Percentiles rank a stretch among this genome's conserved stretches.
phyloP scores from a whole-genome alignment of 164 flowering plant genomes.

The Stephania cephalantha region DNA sequence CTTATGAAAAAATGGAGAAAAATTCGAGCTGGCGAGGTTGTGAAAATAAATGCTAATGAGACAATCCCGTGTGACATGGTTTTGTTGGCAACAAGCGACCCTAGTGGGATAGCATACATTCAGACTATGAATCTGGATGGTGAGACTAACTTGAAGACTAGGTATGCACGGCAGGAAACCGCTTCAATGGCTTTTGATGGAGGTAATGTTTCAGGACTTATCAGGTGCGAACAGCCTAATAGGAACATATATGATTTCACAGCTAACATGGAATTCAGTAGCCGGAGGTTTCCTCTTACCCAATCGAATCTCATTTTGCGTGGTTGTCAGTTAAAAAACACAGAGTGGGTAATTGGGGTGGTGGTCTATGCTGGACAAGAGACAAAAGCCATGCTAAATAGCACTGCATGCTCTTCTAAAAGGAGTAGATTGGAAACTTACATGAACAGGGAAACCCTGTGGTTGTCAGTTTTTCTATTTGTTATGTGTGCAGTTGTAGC shows the following conservation, averaged over 20 bases:
- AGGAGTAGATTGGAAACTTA: conserved; percentile 76
- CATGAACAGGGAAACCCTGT: conserved; percentile 86
- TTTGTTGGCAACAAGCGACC: conserved; percentile 74
- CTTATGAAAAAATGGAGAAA: conserved; percentile 60
- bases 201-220: conserved; percentile 46
- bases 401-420: conserved; percentile 80
- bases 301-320: conserved; percentile 87
- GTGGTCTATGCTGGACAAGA: conserved; percentile 96
- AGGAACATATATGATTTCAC: conserved; percentile 89
- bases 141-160: conserved; percentile 85
- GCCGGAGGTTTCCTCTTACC: conserved; percentile 59
- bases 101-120: conserved; percentile 80
- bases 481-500: conserved; percentile 78
- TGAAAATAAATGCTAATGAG: conserved; percentile 62
- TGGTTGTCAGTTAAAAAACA: conserved; percentile 92
- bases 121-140: conserved; percentile 96
- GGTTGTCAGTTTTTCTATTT: conserved; percentile 79
- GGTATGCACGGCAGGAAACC: conserved; percentile 91
- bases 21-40: conserved; percentile 73
- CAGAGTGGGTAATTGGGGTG: conserved; percentile 79
- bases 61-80: conserved; percentile 92
- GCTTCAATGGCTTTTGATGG: conserved; percentile 40
- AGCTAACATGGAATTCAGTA: conserved; percentile 76
- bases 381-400: conserved; percentile 92
- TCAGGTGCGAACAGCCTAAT: conserved; percentile 86